These are phyloP conservation scores for Tetrahymena malaccensis DNA, from an alignment of 73 alveolate species.

Conservation along the genomic window DNA sequence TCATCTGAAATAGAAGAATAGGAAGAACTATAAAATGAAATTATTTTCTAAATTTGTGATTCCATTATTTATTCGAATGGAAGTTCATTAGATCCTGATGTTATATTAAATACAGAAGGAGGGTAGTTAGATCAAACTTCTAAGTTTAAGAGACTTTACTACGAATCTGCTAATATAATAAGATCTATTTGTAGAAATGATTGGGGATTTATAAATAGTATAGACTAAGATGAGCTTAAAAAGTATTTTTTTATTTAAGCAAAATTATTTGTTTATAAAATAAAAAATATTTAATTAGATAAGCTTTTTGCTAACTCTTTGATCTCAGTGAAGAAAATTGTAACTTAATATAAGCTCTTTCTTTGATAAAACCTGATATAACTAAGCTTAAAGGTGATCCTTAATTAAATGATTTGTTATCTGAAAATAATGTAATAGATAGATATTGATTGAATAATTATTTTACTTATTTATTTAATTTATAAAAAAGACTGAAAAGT, in stretches of 20 bases:
- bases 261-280: not conserved
- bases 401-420: not conserved
- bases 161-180: not conserved
- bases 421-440: not conserved
- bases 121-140: not conserved
- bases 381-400: not conserved
- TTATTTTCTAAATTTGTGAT: not conserved
- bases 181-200: not conserved
- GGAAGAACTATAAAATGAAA: not conserved
- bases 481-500: not conserved
- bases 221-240: not conserved
- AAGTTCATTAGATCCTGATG: not conserved
- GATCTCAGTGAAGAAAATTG: not conserved
- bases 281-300: not conserved
- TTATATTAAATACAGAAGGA: not conserved
- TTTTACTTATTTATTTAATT: too few species aligned
- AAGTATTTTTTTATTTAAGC: not conserved
- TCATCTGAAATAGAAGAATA: not conserved
- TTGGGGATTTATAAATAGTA: not conserved
- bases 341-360: not conserved
- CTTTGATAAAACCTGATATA: not conserved
- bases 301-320: not conserved
- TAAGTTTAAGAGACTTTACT: not conserved
- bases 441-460: not conserved
- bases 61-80: not conserved